Evolutionary conservation across 352 stramenopile species (phyloP), one percentile per base, ranked within the genome.

Genomic region (Pythium insidiosum): DNA sequence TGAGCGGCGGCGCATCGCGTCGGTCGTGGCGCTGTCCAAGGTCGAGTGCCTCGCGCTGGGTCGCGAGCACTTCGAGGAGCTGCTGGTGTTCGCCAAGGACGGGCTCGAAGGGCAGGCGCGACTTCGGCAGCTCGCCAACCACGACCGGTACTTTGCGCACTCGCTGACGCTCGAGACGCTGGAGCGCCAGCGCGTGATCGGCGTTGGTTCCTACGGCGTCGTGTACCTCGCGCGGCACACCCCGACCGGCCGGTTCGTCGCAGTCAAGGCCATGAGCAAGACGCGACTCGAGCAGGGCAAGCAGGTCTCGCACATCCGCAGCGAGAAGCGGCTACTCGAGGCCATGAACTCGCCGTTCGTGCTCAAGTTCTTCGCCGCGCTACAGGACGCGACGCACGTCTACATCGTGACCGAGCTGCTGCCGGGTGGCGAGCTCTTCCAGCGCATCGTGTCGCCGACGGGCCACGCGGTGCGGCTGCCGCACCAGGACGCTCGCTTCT

Each of bases 391-490:
- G 19, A 69, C 84, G 31, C 97, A 97, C 48, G 55, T 97, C 7
- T 97, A 95, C 57, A 66, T 98, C 13, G 87, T 96, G 18, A 68
- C 97, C 18, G 93, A 98, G 59, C 96, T 95, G 46, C 90, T 90
- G 63, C 74, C 86, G 6, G 93, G 93, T 16, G 93, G 93, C 12
- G 87, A 97, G 58, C 66, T 98, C 6, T 97, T 97, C 55, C 94
- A 94, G 50, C 84, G 96, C 59, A 55, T 63, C n/a, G 49, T 59
- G 11, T 33, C 54, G 93, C 7, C 88, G 54, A 19, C 61, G 63
- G 37, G 80, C 89, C 53, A 56, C 76, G 44, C 63, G 66, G 18
- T 96, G 94, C 61, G 63, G 71, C n/a, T 88, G 94, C 66, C 56
- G 52, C 11, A 68, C 84, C n/a, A 73, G 5, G n/a, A 50, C 10